Conservation (phyloP, 306 rosid species). For the Vachellia pachyceras region DNA sequence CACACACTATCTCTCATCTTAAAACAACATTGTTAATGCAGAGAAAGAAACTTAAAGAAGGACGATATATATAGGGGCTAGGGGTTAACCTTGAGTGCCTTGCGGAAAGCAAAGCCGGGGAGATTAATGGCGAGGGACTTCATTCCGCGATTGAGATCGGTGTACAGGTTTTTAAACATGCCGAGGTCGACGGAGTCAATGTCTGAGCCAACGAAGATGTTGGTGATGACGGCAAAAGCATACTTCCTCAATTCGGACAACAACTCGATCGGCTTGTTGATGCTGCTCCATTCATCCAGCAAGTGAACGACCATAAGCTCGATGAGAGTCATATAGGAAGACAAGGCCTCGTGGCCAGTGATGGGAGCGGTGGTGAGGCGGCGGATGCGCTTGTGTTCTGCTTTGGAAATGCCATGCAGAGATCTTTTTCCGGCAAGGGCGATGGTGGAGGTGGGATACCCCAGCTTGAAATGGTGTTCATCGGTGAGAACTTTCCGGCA, state of each 20-base stretch:
- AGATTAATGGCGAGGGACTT: slow-evolving; percentile 65
- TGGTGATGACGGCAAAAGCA: slow-evolving; percentile 59
- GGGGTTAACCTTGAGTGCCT: slow-evolving; percentile 66
- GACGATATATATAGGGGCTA: too few species aligned
- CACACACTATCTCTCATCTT: not conserved
- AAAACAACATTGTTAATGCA: too few species aligned
- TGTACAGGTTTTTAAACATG: slow-evolving; percentile 51
- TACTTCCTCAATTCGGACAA: slow-evolving; percentile 64
- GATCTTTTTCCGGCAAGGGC: slow-evolving; percentile 50
- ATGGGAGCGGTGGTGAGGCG: slow-evolving; percentile 67
- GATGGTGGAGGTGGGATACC: slow-evolving; percentile 51
- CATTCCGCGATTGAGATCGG: slow-evolving; percentile 55
- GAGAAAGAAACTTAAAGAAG: not conserved
- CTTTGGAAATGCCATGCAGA: slow-evolving; percentile 47
- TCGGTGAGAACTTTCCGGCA: slow-evolving; percentile 46
- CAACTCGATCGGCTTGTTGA: slow-evolving; percentile 49
- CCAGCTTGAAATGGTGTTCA: slow-evolving; percentile 43
- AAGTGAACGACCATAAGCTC: slow-evolving; percentile 35
- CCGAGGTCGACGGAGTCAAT: slow-evolving; percentile 36
- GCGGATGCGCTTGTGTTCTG: slow-evolving; percentile 70
- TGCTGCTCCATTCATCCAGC: slow-evolving; percentile 44
- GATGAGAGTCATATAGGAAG: slow-evolving; percentile 48
- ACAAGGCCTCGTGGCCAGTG: slow-evolving; percentile 62
- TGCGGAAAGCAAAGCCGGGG: slow-evolving; percentile 72
- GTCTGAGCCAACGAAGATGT: slow-evolving; percentile 61